These are phyloP conservation scores for Vachellia collinsii DNA, from an alignment of 306 rosid species.

Conservation along the genomic window DNA sequence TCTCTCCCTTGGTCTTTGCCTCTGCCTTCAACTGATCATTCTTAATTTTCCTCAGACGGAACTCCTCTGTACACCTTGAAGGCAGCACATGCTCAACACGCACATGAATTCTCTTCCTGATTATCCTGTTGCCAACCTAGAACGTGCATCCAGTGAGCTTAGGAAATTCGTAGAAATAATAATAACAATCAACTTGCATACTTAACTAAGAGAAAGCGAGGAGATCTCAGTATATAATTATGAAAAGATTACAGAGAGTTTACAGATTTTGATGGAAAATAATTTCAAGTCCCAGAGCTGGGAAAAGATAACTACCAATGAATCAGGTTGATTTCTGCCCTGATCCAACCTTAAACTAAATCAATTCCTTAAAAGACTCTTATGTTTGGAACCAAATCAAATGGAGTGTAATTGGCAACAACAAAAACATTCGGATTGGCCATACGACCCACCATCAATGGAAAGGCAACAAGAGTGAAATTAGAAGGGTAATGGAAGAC, in stretches of 20 bases:
- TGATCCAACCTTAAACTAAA: too few relatives aligned
- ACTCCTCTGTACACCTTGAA: slow-evolving; percentile 80
- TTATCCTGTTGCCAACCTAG: slow-evolving; percentile 77
- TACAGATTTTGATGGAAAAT: too few relatives aligned
- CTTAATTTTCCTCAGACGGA: slow-evolving; percentile 67
- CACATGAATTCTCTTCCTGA: slow-evolving; percentile 87
- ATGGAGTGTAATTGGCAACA: neutral
- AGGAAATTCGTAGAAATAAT: neutral
- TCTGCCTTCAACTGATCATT: slow-evolving; percentile 79
- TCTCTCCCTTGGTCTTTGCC: slow-evolving; percentile 74
- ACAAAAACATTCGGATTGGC: neutral
- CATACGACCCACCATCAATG: neutral
- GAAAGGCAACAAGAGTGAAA: neutral
- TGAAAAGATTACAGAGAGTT: too few relatives aligned
- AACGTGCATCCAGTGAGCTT: neutral
- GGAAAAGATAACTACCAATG: too few relatives aligned
- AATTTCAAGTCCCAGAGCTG: too few relatives aligned
- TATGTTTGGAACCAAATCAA: neutral
- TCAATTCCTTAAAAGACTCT: neutral
- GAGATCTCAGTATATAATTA: neutral
- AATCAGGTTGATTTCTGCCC: too few relatives aligned
- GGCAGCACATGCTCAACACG: slow-evolving; percentile 91
- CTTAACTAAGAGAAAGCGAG: neutral
- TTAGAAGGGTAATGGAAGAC: neutral
- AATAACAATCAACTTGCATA: neutral